Evolutionary conservation across 1,284 basidiomycete species (phyloP), one percentile per base, ranked within the genome.

Genomic region (Termitomyces sp.): DNA sequence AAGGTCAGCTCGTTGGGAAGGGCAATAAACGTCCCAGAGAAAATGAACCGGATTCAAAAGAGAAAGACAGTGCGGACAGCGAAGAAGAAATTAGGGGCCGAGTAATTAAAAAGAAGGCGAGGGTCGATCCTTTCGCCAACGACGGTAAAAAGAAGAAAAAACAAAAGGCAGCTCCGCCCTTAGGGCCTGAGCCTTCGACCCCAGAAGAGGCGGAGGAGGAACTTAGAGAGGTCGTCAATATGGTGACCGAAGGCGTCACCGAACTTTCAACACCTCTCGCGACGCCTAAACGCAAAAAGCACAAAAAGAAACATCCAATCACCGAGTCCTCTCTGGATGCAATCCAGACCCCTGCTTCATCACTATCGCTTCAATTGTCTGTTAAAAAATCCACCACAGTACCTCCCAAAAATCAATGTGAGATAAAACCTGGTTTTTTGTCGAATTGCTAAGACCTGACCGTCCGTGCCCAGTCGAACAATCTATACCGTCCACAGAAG

Each of bases 31-130:
- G 76, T n/a, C 54, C 64, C 13, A 60, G 72, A 44, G 74, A 77
- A 18, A 65, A 72, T 40, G 68, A 70, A 10, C 11, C 13, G 24
- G 53, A 42, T 45, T 44, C 51, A 11, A 64, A 64, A 39, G 62
- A 62, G 16, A 65, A 63, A 40, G 63, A 62, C 18, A 47, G 28
- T 33, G 56, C 50, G 14, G 77, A 79, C 45, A 72, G 75, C 37
- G 81, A 83, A 37, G 78, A 77, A 42, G 81, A 82, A 59, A 84
- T 79, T 58, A 68, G 80, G 60, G 77, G 77, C 3, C 68, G 73
- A 35, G 75, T 75, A 4, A 75, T 79, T 56, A 79, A 76, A 64
- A 86, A 83, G 66, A 84, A 80, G 61, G 64, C 68, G 5, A 76
- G 75, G 50, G 53, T 71, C 5, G 84, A 87, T 59, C 81, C 82